Conservation (phyloP, 192 early-diverging fungal species). For the Dissophora globulifera region DNA sequence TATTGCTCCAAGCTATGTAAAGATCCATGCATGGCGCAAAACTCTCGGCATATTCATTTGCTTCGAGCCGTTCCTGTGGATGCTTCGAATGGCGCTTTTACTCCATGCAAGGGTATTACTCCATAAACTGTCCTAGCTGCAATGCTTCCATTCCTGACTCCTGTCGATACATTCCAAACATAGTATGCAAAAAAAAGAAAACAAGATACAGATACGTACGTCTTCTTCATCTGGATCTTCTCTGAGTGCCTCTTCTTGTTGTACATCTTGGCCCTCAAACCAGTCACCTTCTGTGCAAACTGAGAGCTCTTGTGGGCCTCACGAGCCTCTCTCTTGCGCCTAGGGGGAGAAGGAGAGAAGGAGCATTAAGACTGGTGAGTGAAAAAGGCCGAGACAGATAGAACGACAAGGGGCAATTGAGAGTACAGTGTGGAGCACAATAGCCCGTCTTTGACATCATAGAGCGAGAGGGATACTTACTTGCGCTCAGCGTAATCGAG, state of each 20-base stretch:
- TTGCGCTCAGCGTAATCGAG: slow-evolving; percentile 95
- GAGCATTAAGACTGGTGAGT: background rate
- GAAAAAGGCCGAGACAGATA: no score
- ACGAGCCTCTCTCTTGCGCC: slow-evolving; percentile 96
- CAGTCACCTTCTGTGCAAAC: slow-evolving; percentile 96
- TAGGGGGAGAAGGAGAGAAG: slow-evolving; percentile 37
- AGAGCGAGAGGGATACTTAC: slow-evolving; percentile 61
- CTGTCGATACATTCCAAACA: background rate
- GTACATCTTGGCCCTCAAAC: slow-evolving; percentile 97
- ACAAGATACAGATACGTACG: slow-evolving; percentile 58
- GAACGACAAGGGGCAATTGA: no score
- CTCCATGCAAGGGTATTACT: no score
- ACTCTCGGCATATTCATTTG: no score
- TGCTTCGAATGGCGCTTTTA: no score
- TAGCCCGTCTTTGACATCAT: no score
- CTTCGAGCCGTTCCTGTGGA: no score
- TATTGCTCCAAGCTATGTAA: no score
- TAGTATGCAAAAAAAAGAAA: background rate
- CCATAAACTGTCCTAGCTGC: no score
- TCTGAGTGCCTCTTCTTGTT: slow-evolving; percentile 98
- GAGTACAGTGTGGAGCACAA: no score
- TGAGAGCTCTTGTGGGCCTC: slow-evolving; percentile 91
- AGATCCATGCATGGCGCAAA: no score
- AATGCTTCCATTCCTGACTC: background rate
- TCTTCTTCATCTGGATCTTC: slow-evolving; percentile 99